Evolutionary conservation across 257 asterid species (phyloP).

Genomic region (Avicennia marina): DNA sequence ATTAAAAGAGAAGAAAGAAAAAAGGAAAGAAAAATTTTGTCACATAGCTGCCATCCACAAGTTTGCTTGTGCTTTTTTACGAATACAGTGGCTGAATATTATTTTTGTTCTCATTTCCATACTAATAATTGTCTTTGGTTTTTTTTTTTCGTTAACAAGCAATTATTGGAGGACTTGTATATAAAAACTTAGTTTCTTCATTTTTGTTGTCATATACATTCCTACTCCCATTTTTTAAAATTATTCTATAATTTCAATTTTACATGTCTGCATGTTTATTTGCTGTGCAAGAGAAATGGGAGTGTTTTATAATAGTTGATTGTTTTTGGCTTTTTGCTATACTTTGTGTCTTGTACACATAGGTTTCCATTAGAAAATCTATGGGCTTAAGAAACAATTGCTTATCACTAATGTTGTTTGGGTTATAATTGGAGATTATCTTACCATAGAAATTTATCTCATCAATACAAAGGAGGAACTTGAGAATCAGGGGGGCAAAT

Average conservation of each 20-base stretch:
- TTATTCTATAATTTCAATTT: not conserved
- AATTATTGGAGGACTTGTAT: no score
- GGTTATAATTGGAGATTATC: not conserved
- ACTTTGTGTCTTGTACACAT: not conserved
- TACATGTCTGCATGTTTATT: not conserved
- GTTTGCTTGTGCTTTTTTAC: conserved; percentile 5
- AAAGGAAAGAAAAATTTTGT: not conserved
- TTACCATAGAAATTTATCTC: not conserved
- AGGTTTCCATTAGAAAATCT: conserved; percentile 16
- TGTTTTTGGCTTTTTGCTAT: not conserved
- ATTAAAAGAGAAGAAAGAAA: not conserved
- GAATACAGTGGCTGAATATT: not conserved
- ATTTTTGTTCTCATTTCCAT: conserved; percentile 15
- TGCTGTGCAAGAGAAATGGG: not conserved
- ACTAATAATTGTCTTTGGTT: no score
- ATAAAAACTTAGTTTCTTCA: no score
- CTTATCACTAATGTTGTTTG: not conserved
- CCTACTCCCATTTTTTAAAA: not conserved
- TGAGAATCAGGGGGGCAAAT: no score
- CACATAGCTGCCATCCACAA: no score
- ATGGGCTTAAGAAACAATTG: no score
- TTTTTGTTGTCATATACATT: not conserved
- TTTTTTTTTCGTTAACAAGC: no score
- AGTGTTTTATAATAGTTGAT: not conserved
- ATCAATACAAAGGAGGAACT: not conserved